Percentiles rank a stretch among this genome's conserved stretches.
phyloP scores from a whole-genome alignment of 2,329 filamentous ascomycete genomes.

The Aaosphaeria pasadenensis region DNA sequence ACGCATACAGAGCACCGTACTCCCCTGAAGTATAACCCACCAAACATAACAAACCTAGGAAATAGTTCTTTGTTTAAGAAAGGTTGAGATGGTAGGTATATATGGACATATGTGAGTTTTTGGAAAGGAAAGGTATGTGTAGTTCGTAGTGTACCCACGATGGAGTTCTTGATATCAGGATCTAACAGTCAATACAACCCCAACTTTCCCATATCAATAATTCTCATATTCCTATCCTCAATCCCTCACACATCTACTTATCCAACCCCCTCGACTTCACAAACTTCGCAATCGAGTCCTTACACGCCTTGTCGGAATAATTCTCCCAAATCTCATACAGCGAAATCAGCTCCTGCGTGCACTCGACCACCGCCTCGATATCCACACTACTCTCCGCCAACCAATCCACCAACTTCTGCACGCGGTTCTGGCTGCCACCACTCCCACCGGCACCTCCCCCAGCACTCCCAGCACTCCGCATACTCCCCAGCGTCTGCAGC shows the following conservation, averaged over 20 bases:
- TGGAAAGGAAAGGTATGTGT: too few species aligned
- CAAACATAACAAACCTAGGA: too few species aligned
- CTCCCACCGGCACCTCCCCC: not conserved
- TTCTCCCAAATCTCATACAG: conserved; percentile 76
- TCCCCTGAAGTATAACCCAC: too few species aligned
- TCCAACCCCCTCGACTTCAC: conserved; percentile 59
- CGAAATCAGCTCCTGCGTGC: conserved; percentile 86
- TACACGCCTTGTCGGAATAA: conserved; percentile 63
- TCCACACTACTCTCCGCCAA: conserved; percentile 83
- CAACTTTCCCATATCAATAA: conserved; percentile 3
- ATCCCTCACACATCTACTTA: conserved; percentile 39
- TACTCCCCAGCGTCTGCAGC: conserved; percentile 35
- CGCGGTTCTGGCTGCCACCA: conserved; percentile 47
- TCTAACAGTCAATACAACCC: conserved; percentile 1
- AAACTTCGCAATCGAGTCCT: conserved; percentile 61
- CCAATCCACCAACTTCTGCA: conserved; percentile 73
- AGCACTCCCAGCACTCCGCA: conserved; percentile 11
- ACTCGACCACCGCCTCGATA: conserved; percentile 80
- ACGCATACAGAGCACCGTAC: too few species aligned
- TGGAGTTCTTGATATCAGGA: too few species aligned
- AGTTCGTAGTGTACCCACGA: too few species aligned
- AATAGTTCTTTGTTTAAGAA: too few species aligned
- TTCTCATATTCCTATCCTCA: conserved; percentile 6
- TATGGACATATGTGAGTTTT: too few species aligned
- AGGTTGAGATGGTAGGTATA: too few species aligned